Percentiles rank a stretch among this genome's conserved stretches.
Conservation (phyloP, 2,329 filamentous ascomycete genomes). For the Diatrype stigma region DNA sequence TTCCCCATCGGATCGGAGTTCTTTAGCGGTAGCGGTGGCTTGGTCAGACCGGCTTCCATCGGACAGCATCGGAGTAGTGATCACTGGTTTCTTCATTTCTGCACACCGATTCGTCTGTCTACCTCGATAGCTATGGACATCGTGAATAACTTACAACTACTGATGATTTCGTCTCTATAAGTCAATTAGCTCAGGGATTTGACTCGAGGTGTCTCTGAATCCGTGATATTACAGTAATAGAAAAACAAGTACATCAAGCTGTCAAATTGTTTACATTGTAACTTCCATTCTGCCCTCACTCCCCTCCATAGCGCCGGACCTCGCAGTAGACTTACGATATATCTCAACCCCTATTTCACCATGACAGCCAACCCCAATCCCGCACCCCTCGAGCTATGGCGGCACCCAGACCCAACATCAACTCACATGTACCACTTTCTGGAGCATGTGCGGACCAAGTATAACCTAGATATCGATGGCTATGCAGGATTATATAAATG, state of each 20-base stretch:
- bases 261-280: too few species aligned
- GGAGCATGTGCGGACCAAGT: constrained; percentile 62
- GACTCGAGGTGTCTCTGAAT: too few species aligned
- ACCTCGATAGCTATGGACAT: background rate
- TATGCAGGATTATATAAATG: constrained; percentile 79
- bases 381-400: constrained; percentile 58
- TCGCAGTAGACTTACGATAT: background rate
- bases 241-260: too few species aligned
- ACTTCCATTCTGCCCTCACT: background rate
- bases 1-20: background rate
- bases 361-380: constrained; percentile 20
- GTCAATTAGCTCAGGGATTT: too few species aligned
- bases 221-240: too few species aligned
- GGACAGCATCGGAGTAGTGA: too few species aligned
- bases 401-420: constrained; percentile 59
- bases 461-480: constrained; percentile 55
- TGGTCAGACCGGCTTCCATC: background rate
- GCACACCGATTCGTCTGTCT: too few species aligned
- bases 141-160: background rate
- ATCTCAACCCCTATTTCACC: background rate
- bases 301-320: too few species aligned
- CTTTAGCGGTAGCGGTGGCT: background rate
- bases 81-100: too few species aligned
- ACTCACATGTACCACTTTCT: constrained; percentile 73
- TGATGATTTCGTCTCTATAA: too few species aligned